A percentile compares a stretch with the other conserved stretches of the same genome.
Evolutionary conservation across 306 rosid species (phyloP).

Genomic region (Sophora flavescens): DNA sequence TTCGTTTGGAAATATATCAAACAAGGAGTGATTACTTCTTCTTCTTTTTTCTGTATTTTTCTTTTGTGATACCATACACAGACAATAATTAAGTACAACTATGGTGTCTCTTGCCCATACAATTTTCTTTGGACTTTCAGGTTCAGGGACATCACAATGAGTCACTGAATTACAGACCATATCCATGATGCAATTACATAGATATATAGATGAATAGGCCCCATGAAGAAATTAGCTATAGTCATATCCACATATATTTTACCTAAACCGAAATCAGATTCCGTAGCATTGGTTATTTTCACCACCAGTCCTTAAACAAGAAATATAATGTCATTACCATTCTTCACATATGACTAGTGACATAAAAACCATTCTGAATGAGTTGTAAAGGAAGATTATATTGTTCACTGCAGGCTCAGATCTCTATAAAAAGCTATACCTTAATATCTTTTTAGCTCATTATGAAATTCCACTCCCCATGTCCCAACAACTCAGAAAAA

Average conservation of each 20-base stretch:
- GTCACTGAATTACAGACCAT: constrained; percentile 16
- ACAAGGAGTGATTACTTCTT: no score
- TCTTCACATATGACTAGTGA: constrained; percentile 29
- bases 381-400: constrained; percentile 49
- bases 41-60: no score
- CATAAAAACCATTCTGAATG: constrained; percentile 44
- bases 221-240: no score
- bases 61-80: no score
- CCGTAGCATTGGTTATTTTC: constrained; percentile 16
- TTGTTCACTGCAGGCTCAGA: constrained; percentile 41
- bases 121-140: neutral
- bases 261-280: constrained; percentile 1
- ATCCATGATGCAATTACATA: neutral
- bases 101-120: no score
- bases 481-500: constrained; percentile 34
- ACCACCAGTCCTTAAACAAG: constrained; percentile 5
- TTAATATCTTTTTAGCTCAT: constrained; percentile 39
- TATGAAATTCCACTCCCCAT: constrained; percentile 37
- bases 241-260: no score
- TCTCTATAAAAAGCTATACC: constrained; percentile 38
- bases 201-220: no score
- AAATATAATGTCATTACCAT: constrained; percentile 9
- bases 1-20: no score
- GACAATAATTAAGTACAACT: no score
- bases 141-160: neutral